Evolutionary conservation across 176 grass and related monocot genomes (phyloP).

Genomic region (Dendrocalamus sinicus): DNA sequence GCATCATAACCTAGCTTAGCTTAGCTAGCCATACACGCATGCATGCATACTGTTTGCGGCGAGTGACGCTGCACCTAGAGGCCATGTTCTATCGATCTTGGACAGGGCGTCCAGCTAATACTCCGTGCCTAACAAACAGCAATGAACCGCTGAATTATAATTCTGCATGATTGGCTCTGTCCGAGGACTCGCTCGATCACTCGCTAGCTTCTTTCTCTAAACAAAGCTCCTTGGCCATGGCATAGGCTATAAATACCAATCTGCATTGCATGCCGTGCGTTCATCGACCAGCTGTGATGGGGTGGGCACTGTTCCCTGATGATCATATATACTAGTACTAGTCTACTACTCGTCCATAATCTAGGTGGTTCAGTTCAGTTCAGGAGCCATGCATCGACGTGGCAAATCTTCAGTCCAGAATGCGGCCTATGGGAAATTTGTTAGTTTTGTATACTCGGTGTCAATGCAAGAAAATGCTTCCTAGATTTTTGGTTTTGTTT

Average conservation of each 20-base stretch:
- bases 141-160: constrained; percentile 13
- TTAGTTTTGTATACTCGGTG: background rate
- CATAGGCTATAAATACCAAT: constrained; percentile 7
- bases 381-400: background rate
- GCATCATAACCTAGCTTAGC: too few species aligned
- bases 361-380: background rate
- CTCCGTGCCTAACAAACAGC: constrained; percentile 1
- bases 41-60: constrained; percentile 30
- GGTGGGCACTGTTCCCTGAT: background rate
- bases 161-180: constrained; percentile 24
- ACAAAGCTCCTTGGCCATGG: background rate
- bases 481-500: background rate
- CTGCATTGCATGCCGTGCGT: constrained; percentile 43
- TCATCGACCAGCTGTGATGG: background rate
- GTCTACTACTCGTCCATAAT: background rate
- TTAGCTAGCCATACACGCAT: background rate
- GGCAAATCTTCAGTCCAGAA: background rate
- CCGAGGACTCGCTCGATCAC: background rate
- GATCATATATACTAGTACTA: background rate
- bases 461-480: background rate
- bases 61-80: constrained; percentile 45
- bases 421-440: background rate
- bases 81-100: constrained; percentile 30
- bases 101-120: constrained; percentile 38
- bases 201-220: background rate